Evolutionary conservation across 192 early-diverging fungal species (phyloP).

Genomic region (Coemansia sp.): DNA sequence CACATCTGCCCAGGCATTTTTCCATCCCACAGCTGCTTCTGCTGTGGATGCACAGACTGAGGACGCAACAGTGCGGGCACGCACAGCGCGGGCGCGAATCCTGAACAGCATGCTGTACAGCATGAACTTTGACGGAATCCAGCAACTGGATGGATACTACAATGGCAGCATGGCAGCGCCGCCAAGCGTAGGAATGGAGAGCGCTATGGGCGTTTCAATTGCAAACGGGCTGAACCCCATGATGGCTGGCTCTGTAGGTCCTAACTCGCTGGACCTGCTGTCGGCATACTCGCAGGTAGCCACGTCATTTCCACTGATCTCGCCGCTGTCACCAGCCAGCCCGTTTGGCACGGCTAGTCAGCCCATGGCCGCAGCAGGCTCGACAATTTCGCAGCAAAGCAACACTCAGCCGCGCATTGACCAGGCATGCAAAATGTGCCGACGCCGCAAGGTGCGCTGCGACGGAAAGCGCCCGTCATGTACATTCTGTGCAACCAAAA

Average conservation of each 20-base stretch:
- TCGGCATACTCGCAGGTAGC: neutral
- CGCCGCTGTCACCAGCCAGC: conserved; percentile 13
- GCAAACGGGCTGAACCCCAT: conserved; percentile 17
- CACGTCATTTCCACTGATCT: conserved; percentile 10
- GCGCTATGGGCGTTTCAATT: neutral
- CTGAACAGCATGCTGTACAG: conserved; percentile 34
- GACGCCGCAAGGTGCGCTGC: conserved; percentile 55
- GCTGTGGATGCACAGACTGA: neutral
- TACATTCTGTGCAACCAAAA: conserved; percentile 40
- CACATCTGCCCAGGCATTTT: neutral
- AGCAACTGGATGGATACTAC: conserved; percentile 38
- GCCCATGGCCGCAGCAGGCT: neutral
- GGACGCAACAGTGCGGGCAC: neutral
- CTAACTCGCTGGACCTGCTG: conserved; percentile 4
- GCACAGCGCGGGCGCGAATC: conserved; percentile 15
- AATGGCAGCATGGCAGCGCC: conserved; percentile 18
- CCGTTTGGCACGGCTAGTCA: conserved; percentile 3
- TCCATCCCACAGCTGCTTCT: neutral
- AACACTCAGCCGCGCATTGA: conserved; percentile 29
- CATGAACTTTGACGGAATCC: conserved; percentile 47
- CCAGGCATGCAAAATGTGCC: conserved; percentile 55
- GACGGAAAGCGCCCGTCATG: conserved; percentile 49
- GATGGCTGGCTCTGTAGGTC: conserved; percentile 9
- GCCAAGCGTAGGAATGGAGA: conserved; percentile 1
- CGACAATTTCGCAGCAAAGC: neutral